phyloP scores from a whole-genome alignment of 495 filamentous ascomycete genomes.

The Aspergillus conjunctus region DNA sequence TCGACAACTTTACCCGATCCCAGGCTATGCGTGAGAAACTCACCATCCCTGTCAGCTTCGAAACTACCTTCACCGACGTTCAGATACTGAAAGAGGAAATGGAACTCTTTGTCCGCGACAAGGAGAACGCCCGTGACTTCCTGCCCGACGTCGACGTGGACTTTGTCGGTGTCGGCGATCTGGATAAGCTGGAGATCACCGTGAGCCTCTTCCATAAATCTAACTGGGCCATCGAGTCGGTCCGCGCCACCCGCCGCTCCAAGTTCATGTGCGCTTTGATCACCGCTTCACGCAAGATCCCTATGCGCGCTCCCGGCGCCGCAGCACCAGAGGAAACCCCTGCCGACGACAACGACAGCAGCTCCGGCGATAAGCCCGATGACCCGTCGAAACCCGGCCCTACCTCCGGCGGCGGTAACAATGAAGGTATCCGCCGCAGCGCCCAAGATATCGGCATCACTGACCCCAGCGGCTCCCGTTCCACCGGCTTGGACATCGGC shows the following conservation, averaged over 20 bases:
- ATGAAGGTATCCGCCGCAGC: conserved; percentile 21
- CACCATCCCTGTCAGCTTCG: conserved; percentile 76
- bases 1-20: conserved; percentile 88
- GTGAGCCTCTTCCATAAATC: conserved; percentile 88
- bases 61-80: conserved; percentile 85
- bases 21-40: conserved; percentile 90
- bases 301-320: conserved; percentile 60
- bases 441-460: conserved; percentile 18
- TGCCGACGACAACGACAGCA: conserved; percentile 10
- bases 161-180: conserved; percentile 75
- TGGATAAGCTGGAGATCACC: conserved; percentile 83
- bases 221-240: conserved; percentile 92
- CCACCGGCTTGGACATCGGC: conserved; percentile 41
- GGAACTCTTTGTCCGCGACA: conserved; percentile 77
- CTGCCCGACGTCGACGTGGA: conserved; percentile 79
- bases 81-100: conserved; percentile 80
- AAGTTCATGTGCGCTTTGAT: conserved; percentile 97
- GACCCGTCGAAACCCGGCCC: not conserved
- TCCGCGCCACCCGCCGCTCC: conserved; percentile 80
- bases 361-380: conserved; percentile 14
- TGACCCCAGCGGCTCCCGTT: conserved; percentile 27
- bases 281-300: conserved; percentile 79
- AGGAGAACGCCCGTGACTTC: conserved; percentile 91
- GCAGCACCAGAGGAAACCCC: conserved; percentile 21
- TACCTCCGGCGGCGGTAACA: conserved; percentile 8